Percentiles rank a stretch among this genome's conserved stretches.
phyloP scores from a whole-genome alignment of 495 filamentous ascomycete genomes.

The Aeminium ludgeri region DNA sequence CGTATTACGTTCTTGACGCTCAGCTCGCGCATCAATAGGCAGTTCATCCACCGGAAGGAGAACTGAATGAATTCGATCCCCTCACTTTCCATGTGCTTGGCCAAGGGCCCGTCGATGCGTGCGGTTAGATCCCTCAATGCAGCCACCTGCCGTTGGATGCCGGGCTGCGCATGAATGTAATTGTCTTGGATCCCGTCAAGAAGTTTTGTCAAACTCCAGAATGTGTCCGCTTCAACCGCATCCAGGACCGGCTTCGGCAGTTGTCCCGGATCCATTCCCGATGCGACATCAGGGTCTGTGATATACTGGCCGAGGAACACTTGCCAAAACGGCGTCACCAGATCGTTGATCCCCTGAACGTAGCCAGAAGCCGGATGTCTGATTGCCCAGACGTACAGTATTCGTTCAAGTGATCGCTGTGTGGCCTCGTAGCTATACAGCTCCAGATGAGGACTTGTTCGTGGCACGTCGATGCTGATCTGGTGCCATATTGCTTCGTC shows the following conservation, averaged over 20 bases:
- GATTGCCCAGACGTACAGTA: slow-evolving; percentile 95
- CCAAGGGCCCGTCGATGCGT: slow-evolving; percentile 69
- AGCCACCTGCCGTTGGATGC: slow-evolving; percentile 83
- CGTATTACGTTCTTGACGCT: slow-evolving; percentile 88
- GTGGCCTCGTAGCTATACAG: slow-evolving; percentile 93
- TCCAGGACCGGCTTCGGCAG: slow-evolving; percentile 80
- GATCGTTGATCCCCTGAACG: slow-evolving; percentile 95
- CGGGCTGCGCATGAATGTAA: slow-evolving; percentile 92
- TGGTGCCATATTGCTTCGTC: slow-evolving; percentile 97
- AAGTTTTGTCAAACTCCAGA: slow-evolving; percentile 94
- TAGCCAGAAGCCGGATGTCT: slow-evolving; percentile 94
- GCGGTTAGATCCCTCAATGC: slow-evolving; percentile 76
- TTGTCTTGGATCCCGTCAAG: slow-evolving; percentile 97
- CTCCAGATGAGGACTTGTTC: slow-evolving; percentile 88
- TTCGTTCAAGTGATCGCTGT: slow-evolving; percentile 80
- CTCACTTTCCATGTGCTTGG: slow-evolving; percentile 75
- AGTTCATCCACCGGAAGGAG: slow-evolving; percentile 99
- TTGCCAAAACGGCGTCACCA: slow-evolving; percentile 95
- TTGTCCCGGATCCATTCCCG: slow-evolving; percentile 90
- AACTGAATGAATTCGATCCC: slow-evolving; percentile 98
- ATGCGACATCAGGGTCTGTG: slow-evolving; percentile 77
- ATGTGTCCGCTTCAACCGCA: slow-evolving; percentile 93
- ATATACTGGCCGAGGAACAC: slow-evolving; percentile 91
- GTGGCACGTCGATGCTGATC: slow-evolving; percentile 94
- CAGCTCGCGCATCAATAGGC: slow-evolving; percentile 90